Percentiles rank a stretch among this genome's conserved stretches.
phyloP scores from a whole-genome alignment of 2,329 filamentous ascomycete species.

The Aspergillus sp. region DNA sequence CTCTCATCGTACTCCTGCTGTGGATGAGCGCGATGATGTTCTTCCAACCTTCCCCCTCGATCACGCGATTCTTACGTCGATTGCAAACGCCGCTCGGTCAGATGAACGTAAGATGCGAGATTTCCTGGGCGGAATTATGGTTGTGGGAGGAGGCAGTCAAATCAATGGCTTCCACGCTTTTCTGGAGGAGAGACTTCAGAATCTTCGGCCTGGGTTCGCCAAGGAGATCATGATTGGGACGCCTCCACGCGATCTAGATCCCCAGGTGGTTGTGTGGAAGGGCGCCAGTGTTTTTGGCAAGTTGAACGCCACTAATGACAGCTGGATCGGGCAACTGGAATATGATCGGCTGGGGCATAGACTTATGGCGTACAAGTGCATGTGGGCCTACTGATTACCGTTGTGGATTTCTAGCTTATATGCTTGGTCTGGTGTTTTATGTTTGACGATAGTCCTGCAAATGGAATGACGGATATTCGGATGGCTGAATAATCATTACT shows the following conservation, averaged over 20 bases:
- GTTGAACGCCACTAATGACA: conserved; percentile 81
- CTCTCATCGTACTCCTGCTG: conserved; percentile 42
- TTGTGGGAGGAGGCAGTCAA: conserved; percentile 81
- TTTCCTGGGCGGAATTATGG: conserved; percentile 84
- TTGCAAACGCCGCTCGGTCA: conserved; percentile 78
- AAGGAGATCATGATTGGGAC: conserved; percentile 67
- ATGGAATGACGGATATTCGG: no score
- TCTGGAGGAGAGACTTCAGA: conserved; percentile 77
- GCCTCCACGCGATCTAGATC: conserved; percentile 89
- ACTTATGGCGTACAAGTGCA: conserved; percentile 77
- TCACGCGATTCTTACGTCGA: conserved; percentile 82
- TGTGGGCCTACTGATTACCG: conserved; percentile 55
- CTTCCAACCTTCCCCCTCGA: conserved; percentile 83
- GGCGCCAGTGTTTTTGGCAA: conserved; percentile 95
- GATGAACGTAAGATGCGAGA: conserved; percentile 94
- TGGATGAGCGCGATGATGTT: conserved; percentile 69
- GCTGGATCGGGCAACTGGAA: conserved; percentile 85
- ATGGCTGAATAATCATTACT: no score
- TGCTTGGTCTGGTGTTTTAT: conserved; percentile 6
- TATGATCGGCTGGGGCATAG: conserved; percentile 82
- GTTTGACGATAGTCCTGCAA: conserved; percentile 2
- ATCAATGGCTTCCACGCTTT: conserved; percentile 75
- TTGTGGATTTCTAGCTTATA: not conserved
- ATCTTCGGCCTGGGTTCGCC: conserved; percentile 57
- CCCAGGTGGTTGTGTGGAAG: conserved; percentile 97